Base-by-base conservation (phyloP, 192 early-diverging fungal species). In the Coemansia sp. region DNA sequence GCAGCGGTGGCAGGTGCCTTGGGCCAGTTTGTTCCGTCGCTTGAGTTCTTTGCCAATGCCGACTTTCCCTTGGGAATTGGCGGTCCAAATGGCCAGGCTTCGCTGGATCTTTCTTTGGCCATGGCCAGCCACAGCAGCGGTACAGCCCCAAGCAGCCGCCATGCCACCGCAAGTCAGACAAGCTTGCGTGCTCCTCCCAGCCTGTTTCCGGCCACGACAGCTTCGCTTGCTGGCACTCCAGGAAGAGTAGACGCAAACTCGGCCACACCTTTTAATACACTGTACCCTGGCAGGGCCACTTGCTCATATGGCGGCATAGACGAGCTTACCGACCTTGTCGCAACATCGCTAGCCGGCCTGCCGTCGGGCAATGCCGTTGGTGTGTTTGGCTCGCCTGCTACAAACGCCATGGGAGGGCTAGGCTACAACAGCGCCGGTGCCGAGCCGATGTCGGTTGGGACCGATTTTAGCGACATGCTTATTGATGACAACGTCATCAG, bases 1-100 rank as follows among this genome's bases (percentile, higher is more conserved):
- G 48, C 41, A 13, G 1, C 47, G 4, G 17, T 37, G 29, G n/a
- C n/a, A n/a, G n/a, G n/a, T n/a, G n/a, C n/a, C n/a, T 47, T 65
- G 34, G 72, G 72, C 8, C 72, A 64, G 43, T 76, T 76, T 60
- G 72, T 76, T 18, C 65, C 72, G 4, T 68, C 72, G 27, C 49
- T 76, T 8, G 72, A 76, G 45, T 68, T 76, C 35, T 76, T 76
- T 57, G 72, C 72, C 19, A 76, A 76, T 29, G 61, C 72, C 8
- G 72, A 68, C 30, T 76, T 65, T 18, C 72, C 72, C 10, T 43
- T 76, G 19, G 72, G 72, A 8, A 64, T 76, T 25, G 72, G 72
- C 5, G 65, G 65, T 0, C 72, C 65, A 9, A 76, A 76, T 25
- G 72, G 72, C 1, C 65, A 68, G 53, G 61, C 65, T 17, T 58